Percentiles rank a stretch among this genome's conserved stretches.
phyloP scores from a whole-genome alignment of 1,284 basidiomycete genomes.

The Cutaneotrichosporon cutaneum region DNA sequence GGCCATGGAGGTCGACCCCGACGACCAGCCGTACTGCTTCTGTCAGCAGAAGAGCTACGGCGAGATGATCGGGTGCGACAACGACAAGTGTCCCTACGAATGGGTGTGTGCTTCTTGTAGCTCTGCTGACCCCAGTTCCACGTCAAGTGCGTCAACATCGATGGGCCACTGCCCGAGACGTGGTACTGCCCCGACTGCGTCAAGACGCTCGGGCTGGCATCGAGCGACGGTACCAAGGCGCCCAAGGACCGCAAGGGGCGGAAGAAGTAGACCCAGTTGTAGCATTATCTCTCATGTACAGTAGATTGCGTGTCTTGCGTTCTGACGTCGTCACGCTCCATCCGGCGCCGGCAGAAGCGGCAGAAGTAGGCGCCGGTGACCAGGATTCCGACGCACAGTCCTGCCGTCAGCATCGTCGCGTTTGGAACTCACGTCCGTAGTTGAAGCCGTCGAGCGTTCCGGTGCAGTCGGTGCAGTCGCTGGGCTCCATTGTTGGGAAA shows the following conservation, averaged over 20 bases:
- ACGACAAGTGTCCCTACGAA: slow-evolving; percentile 75
- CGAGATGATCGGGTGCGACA: slow-evolving; percentile 95
- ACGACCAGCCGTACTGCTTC: slow-evolving; percentile 75
- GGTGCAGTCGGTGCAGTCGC: background rate
- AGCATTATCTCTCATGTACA: slow-evolving; percentile 3
- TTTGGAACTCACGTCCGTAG: background rate
- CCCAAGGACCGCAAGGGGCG: slow-evolving; percentile 34
- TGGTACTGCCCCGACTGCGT: slow-evolving; percentile 73
- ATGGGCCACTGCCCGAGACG: slow-evolving; percentile 64
- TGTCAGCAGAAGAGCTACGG: slow-evolving; percentile 85
- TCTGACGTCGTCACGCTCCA: no score
- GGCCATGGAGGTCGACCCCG: slow-evolving; percentile 33
- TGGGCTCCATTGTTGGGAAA: background rate
- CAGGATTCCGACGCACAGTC: background rate
- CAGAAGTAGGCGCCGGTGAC: background rate
- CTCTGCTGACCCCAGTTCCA: slow-evolving; percentile 67
- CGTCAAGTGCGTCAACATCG: slow-evolving; percentile 73
- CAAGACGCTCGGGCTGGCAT: slow-evolving; percentile 34
- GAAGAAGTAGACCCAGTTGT: slow-evolving; percentile 27
- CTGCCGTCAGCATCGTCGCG: background rate
- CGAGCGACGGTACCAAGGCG: slow-evolving; percentile 52
- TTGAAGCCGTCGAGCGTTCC: background rate
- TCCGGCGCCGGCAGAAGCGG: no score
- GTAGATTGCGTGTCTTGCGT: background rate
- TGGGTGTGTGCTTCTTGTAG: slow-evolving; percentile 64